These are phyloP conservation scores for Darksidea phi DNA, from an alignment of 495 filamentous ascomycete species.

Conservation along the genomic window DNA sequence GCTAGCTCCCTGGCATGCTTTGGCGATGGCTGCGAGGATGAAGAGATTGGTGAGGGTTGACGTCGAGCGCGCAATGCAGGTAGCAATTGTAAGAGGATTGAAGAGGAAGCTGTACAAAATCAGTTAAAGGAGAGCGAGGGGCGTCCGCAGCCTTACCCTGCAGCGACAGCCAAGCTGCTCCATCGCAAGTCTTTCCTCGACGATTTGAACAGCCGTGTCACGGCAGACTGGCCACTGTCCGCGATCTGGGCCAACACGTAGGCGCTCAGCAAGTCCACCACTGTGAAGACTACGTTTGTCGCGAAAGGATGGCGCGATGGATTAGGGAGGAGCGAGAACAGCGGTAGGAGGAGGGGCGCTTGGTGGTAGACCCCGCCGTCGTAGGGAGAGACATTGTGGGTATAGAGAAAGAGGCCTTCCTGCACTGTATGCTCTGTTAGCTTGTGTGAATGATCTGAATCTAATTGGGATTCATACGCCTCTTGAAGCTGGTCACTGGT, in stretches of 20 bases:
- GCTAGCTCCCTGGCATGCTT: constrained; percentile 71
- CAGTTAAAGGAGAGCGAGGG: constrained; percentile 23
- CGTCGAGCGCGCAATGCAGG: constrained; percentile 88
- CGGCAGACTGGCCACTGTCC: constrained; percentile 72
- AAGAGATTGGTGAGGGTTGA: constrained; percentile 87
- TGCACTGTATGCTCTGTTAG: constrained; percentile 60
- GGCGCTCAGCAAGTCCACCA: constrained; percentile 80
- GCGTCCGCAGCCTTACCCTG: constrained; percentile 56
- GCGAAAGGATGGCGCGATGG: constrained; percentile 62
- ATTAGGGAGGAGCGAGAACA: constrained; percentile 83
- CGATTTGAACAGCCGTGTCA: constrained; percentile 71
- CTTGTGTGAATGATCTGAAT: background rate
- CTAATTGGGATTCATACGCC: constrained; percentile 59
- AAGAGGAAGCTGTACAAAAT: constrained; percentile 68
- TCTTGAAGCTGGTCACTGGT: constrained; percentile 95
- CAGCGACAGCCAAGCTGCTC: constrained; percentile 73
- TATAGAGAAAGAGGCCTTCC: constrained; percentile 94
- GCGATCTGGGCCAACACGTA: constrained; percentile 79
- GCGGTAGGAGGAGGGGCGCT: constrained; percentile 84
- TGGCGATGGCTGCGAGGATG: constrained; percentile 79
- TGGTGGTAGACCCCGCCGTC: constrained; percentile 98
- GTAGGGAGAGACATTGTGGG: constrained; percentile 93
- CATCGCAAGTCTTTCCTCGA: constrained; percentile 73
- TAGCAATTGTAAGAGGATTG: constrained; percentile 91
- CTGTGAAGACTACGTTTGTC: constrained; percentile 76